Conservation (phyloP, 176 grass and related monocot species). For the Ensete glaucum region DNA sequence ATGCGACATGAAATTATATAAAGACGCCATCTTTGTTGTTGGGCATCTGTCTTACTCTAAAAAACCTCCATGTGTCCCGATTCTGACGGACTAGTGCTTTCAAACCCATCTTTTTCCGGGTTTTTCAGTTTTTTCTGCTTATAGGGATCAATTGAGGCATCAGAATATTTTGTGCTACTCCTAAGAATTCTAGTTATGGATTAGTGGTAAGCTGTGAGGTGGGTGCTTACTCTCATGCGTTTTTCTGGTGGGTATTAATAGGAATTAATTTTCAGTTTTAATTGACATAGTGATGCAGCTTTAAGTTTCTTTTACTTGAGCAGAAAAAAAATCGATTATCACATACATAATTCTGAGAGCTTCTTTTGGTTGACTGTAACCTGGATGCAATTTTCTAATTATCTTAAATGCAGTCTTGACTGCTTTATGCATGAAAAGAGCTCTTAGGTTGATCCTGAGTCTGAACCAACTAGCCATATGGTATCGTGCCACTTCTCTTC, state of each 20-base stretch:
- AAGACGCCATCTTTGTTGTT: conserved; percentile 10
- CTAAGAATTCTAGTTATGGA: neutral
- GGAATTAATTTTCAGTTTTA: too few relatives aligned
- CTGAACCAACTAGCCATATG: neutral
- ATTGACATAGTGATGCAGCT: too few relatives aligned
- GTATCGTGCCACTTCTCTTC: too few relatives aligned
- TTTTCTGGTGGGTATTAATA: too few relatives aligned
- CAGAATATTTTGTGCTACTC: neutral
- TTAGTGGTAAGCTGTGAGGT: neutral
- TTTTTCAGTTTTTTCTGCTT: neutral
- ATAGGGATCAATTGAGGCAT: neutral
- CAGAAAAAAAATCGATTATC: neutral
- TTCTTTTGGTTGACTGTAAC: neutral
- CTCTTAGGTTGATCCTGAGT: neutral
- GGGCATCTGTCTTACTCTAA: conserved; percentile 22
- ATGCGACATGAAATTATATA: conserved; percentile 6
- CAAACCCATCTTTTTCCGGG: neutral
- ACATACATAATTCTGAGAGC: neutral
- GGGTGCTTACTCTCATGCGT: neutral
- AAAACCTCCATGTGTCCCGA: conserved; percentile 1
- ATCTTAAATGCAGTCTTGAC: neutral
- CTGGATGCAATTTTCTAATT: neutral
- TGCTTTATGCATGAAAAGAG: neutral
- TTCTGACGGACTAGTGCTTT: conserved; percentile 13
- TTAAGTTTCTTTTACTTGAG: neutral